These are phyloP conservation scores for Plicaturopsis crispa DNA, from an alignment of 768 basidiomycete species.

Conservation along the genomic window DNA sequence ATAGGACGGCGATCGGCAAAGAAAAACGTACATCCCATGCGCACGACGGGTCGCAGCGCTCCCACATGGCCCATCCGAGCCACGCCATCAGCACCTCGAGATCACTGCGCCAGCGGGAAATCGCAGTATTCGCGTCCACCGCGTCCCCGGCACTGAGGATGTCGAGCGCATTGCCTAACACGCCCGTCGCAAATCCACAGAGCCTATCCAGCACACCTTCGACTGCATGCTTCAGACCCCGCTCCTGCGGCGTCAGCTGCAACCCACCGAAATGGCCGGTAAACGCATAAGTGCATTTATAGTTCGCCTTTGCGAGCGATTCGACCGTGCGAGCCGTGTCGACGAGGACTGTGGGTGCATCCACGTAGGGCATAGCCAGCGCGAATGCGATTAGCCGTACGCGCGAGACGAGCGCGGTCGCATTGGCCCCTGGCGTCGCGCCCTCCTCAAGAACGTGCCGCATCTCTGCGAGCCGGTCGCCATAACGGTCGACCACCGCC, in stretches of 20 bases:
- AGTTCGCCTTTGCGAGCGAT: neutral
- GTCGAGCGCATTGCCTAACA: neutral
- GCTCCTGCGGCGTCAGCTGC: neutral
- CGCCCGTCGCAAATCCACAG: neutral
- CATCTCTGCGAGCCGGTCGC: constrained; percentile 14
- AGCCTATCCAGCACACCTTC: neutral
- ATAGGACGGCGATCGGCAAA: too few species aligned
- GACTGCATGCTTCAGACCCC: neutral
- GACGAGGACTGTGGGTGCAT: neutral
- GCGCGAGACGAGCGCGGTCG: neutral
- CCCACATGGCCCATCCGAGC: neutral
- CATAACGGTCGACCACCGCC: constrained; percentile 17
- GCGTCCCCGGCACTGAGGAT: neutral
- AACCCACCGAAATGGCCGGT: neutral
- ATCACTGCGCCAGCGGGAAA: neutral
- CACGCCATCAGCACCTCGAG: neutral
- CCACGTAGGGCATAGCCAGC: neutral
- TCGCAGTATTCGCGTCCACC: neutral
- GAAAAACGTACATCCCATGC: neutral
- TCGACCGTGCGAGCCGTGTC: neutral
- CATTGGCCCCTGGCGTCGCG: neutral
- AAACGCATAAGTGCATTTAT: neutral
- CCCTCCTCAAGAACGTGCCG: constrained; percentile 9
- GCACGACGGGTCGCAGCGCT: neutral
- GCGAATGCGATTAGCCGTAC: neutral